phyloP scores from a whole-genome alignment of 1,139 yeast species.

The Yamadazyma oceani region DNA sequence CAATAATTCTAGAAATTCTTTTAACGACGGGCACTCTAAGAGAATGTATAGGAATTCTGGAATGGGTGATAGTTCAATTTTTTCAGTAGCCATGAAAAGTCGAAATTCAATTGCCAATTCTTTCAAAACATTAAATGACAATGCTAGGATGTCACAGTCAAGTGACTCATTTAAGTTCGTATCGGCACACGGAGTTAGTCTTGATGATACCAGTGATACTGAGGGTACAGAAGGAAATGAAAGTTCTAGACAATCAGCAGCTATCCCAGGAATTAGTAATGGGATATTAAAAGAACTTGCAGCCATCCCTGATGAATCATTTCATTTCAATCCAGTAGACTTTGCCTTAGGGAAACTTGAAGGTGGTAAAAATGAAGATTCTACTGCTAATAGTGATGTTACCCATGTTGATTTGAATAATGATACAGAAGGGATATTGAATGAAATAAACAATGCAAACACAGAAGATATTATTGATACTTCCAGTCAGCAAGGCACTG shows the following conservation, averaged over 20 bases:
- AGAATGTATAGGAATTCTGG: constrained; percentile 27
- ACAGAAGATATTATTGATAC: constrained; percentile 39
- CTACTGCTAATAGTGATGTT: constrained; percentile 21
- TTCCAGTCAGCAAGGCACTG: constrained; percentile 19
- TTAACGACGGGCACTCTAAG: not conserved
- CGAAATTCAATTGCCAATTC: constrained; percentile 20
- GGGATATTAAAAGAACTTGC: constrained; percentile 70
- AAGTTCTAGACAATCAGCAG: constrained; percentile 34
- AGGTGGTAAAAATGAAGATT: constrained; percentile 48
- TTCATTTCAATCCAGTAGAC: constrained; percentile 63
- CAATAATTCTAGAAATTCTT: constrained; percentile 16
- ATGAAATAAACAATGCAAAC: constrained; percentile 43
- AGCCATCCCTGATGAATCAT: constrained; percentile 75
- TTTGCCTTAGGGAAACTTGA: constrained; percentile 75
- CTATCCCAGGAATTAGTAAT: constrained; percentile 63
- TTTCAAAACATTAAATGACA: constrained; percentile 18
- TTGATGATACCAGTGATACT: constrained; percentile 7
- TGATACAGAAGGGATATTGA: constrained; percentile 38
- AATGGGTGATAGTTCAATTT: constrained; percentile 37
- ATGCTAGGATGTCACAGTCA: constrained; percentile 3
- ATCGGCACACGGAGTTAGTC: not conserved
- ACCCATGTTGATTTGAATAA: constrained; percentile 21
- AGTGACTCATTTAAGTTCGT: constrained; percentile 2
- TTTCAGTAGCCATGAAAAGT: constrained; percentile 32
- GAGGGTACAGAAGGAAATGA: constrained; percentile 6